These are phyloP conservation scores for Candida awuae DNA, from an alignment of 805 yeast genomes.

Conservation along the genomic window DNA sequence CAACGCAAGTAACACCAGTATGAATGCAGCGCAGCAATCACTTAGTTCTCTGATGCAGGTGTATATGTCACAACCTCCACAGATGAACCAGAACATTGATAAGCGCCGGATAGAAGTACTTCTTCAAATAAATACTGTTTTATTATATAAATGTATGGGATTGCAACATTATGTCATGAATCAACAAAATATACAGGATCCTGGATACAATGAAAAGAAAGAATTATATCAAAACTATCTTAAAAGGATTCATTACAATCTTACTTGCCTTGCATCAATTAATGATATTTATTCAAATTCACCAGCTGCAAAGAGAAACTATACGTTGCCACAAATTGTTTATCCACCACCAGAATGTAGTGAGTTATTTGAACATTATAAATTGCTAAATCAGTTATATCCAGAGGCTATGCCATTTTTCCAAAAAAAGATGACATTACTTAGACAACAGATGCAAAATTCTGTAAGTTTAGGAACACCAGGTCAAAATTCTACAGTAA, in stretches of 20 bases:
- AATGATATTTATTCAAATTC: constrained; percentile 29
- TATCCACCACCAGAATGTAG: constrained; percentile 51
- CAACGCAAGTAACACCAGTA: too few species aligned
- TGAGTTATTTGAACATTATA: constrained; percentile 41
- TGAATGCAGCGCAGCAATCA: constrained; percentile 11
- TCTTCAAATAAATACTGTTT: constrained; percentile 29
- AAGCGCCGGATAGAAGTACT: constrained; percentile 29
- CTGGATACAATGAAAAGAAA: constrained; percentile 23
- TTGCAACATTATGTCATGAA: constrained; percentile 24
- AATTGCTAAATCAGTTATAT: constrained; percentile 32
- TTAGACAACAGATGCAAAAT: constrained; percentile 17
- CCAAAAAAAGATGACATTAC: constrained; percentile 23
- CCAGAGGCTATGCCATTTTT: constrained; percentile 39
- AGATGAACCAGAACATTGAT: constrained; percentile 24
- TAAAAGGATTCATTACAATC: constrained; percentile 31
- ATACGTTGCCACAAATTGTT: constrained; percentile 38
- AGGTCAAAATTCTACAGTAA: constrained; percentile 8
- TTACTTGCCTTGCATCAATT: constrained; percentile 31
- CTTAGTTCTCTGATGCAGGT: constrained; percentile 20
- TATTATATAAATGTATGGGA: constrained; percentile 26
- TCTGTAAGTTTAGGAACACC: constrained; percentile 5
- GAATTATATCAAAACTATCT: constrained; percentile 28
- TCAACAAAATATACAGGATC: constrained; percentile 16
- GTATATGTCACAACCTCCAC: constrained; percentile 24
- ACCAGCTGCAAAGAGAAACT: constrained; percentile 22